Evolutionary conservation across 2,329 filamentous ascomycete genomes (phyloP).

Genomic region (Dactylellina haptotyla): DNA sequence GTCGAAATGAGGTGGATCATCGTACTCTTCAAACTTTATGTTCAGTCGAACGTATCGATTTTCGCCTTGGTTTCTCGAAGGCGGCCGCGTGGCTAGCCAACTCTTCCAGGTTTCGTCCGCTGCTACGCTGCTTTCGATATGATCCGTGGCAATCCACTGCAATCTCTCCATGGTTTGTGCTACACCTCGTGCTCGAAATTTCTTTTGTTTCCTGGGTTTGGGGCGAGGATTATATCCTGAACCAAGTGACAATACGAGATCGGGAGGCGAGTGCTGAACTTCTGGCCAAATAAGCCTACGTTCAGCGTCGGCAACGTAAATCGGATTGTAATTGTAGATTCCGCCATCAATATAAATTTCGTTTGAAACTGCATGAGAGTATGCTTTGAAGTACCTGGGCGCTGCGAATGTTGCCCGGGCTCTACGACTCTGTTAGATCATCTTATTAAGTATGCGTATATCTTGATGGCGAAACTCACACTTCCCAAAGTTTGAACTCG

Average conservation of each 20-base stretch:
- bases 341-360: slow-evolving; percentile 66
- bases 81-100: slow-evolving; percentile 50
- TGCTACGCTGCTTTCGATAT: slow-evolving; percentile 54
- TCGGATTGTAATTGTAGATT: slow-evolving; percentile 66
- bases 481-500: slow-evolving; percentile 66
- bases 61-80: neutral
- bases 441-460: slow-evolving; percentile 9
- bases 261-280: slow-evolving; percentile 55
- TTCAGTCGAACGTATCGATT: slow-evolving; percentile 5
- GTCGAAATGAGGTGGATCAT: slow-evolving; percentile 18
- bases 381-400: slow-evolving; percentile 66
- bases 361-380: slow-evolving; percentile 65
- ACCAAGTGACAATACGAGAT: slow-evolving; percentile 60
- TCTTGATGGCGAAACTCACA: slow-evolving; percentile 58
- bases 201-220: neutral
- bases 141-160: slow-evolving; percentile 48
- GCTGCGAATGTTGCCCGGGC: slow-evolving; percentile 66
- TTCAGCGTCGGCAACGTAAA: slow-evolving; percentile 66
- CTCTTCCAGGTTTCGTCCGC: slow-evolving; percentile 56
- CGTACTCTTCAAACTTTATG: neutral
- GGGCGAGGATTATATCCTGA: slow-evolving; percentile 54
- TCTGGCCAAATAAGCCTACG: slow-evolving; percentile 61
- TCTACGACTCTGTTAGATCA: slow-evolving; percentile 55
- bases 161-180: slow-evolving; percentile 22
- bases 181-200: slow-evolving; percentile 30